A percentile compares a stretch with the other conserved stretches of the same genome.
phyloP scores from a whole-genome alignment of 129 eudicot genomes.

The Artemisia argyi region DNA sequence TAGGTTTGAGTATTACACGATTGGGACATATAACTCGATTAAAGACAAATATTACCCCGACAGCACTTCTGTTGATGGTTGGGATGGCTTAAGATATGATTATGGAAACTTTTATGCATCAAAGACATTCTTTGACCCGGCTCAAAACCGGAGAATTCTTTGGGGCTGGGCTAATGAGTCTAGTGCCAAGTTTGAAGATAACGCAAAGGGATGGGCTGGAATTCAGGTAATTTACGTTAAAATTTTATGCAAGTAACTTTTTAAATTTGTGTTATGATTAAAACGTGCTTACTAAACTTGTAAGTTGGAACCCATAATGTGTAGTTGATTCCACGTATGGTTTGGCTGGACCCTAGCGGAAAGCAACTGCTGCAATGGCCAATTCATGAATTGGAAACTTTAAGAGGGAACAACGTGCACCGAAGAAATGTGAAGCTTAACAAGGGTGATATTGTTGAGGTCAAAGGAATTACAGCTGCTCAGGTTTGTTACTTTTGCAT shows the following conservation, averaged over 20 bases:
- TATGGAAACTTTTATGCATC: constrained; percentile 13
- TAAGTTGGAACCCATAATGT: not conserved
- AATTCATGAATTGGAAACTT: not conserved
- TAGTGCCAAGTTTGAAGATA: not conserved
- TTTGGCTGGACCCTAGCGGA: constrained; percentile 7
- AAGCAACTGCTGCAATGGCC: not conserved
- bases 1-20: constrained; percentile 8
- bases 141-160: not conserved
- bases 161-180: constrained; percentile 16
- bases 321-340: constrained; percentile 3
- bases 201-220: constrained; percentile 7
- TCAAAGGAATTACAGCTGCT: constrained; percentile 4
- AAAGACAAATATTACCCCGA: not conserved
- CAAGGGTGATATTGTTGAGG: not conserved
- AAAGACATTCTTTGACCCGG: constrained; percentile 1
- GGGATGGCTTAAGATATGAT: constrained; percentile 5
- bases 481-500: not conserved
- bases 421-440: not conserved
- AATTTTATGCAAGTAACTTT: not conserved
- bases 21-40: not conserved
- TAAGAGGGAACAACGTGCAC: not conserved
- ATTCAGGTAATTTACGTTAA: not conserved
- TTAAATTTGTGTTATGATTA: too few relatives aligned
- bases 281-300: too few relatives aligned
- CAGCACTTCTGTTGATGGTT: not conserved